phyloP scores from a whole-genome alignment of 2,329 filamentous ascomycete genomes.

The Epichloe typhina region DNA sequence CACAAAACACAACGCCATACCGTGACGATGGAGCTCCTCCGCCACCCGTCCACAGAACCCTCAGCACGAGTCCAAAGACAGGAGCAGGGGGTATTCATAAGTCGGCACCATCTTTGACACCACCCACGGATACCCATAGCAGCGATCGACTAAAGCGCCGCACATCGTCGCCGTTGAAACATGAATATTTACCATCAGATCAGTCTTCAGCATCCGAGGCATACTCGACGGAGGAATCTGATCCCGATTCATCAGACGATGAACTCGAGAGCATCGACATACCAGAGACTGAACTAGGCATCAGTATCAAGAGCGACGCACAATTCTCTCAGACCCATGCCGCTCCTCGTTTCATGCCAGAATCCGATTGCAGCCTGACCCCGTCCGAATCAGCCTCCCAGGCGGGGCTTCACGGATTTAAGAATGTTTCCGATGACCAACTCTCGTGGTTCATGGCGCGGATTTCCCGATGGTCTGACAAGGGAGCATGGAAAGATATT shows the following conservation, averaged over 20 bases:
- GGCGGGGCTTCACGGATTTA: conserved; percentile 41
- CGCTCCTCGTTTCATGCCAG: conserved; percentile 24
- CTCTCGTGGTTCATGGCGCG: conserved; percentile 36
- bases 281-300: conserved; percentile 43
- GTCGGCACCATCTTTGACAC: conserved; percentile 11
- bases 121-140: conserved; percentile 27
- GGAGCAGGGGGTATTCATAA: conserved; percentile 1
- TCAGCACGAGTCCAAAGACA: conserved; percentile 21
- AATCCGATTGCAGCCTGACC: conserved; percentile 49
- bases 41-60: conserved; percentile 38
- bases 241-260: conserved; percentile 34
- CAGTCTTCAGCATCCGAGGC: conserved; percentile 42
- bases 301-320: conserved; percentile 35
- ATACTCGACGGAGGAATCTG: conserved; percentile 38
- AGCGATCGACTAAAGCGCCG: conserved; percentile 46
- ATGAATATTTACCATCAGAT: conserved; percentile 86
- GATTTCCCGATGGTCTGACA: conserved; percentile 50
- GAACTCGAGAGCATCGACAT: conserved; percentile 49
- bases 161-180: conserved; percentile 86
- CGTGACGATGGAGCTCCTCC: conserved; percentile 44
- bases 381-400: conserved; percentile 79
- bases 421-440: conserved; percentile 24
- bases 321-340: conserved; percentile 19
- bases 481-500: conserved; percentile 48
- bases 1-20: conserved; percentile 19